A percentile compares a stretch with the other conserved stretches of the same genome.
phyloP scores from a whole-genome alignment of 2,329 filamentous ascomycete species.

The Apiospora marii region DNA sequence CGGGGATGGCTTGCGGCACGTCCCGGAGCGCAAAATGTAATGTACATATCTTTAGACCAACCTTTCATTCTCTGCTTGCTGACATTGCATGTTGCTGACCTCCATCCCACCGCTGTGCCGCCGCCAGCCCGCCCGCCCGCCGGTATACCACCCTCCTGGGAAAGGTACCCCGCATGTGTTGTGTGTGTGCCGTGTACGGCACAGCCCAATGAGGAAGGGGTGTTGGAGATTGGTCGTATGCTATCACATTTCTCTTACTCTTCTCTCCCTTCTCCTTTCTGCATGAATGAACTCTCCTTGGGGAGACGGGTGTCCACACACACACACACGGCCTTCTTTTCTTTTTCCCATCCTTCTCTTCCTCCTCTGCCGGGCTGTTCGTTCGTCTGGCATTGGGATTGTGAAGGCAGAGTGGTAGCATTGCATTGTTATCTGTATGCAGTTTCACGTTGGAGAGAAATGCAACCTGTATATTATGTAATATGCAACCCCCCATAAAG shows the following conservation, averaged over 20 bases:
- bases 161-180: slow-evolving; percentile 6
- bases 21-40: not conserved
- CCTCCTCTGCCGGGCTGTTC: not conserved
- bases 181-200: slow-evolving; percentile 1
- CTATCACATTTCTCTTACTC: not conserved
- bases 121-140: not conserved
- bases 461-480: not conserved
- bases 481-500: not conserved
- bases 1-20: not conserved
- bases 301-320: not conserved
- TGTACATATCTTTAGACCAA: too few relatives aligned
- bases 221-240: not conserved
- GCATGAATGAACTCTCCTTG: not conserved
- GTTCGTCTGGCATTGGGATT: not conserved
- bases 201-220: slow-evolving; percentile 5
- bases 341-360: not conserved
- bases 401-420: not conserved
- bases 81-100: not conserved
- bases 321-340: not conserved
- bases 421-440: not conserved
- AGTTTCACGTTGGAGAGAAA: not conserved
- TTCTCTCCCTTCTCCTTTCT: not conserved
- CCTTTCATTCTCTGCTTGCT: slow-evolving; percentile 31
- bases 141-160: not conserved
- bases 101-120: not conserved